Conservation (phyloP, 78 protist genomes). For the Chrysochromulina parva region DNA sequence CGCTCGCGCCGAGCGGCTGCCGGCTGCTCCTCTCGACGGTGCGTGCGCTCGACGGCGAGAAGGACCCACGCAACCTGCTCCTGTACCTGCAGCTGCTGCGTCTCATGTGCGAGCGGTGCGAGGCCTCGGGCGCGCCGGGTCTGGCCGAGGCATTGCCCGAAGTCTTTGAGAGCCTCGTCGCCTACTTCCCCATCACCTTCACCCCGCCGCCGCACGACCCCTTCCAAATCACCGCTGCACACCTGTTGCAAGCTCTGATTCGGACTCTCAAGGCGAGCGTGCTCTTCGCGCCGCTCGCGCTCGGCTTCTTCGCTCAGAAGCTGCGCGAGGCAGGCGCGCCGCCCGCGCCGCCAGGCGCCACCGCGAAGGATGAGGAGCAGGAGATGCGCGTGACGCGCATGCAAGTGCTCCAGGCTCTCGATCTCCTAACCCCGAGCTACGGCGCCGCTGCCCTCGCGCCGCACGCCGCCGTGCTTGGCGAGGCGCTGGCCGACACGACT, state of each 20-base stretch:
- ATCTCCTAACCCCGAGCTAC: no score
- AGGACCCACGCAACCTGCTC: slow-evolving; percentile 91
- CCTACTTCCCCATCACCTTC: slow-evolving; percentile 89
- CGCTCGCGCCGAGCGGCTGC: neutral
- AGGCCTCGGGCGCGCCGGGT: neutral
- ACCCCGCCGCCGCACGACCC: slow-evolving; percentile 86
- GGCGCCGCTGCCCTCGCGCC: no score
- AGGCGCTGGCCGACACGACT: no score
- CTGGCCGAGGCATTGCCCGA: slow-evolving; percentile 35
- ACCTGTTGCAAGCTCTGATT: neutral
- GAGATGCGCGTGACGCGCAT: no score
- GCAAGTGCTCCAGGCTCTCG: no score
- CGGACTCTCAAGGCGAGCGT: neutral
- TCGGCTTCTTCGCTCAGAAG: neutral
- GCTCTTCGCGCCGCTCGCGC: neutral
- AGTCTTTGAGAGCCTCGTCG: slow-evolving; percentile 72
- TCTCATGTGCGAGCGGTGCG: neutral
- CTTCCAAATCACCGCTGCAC: slow-evolving; percentile 26
- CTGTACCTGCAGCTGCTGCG: slow-evolving; percentile 56
- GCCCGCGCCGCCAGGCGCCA: no score
- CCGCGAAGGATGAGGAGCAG: no score
- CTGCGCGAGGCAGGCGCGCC: no score
- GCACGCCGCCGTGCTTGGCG: no score
- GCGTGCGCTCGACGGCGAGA: slow-evolving; percentile 87
- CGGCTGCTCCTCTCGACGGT: neutral